Evolutionary conservation across 345 rosid genomes (phyloP).

Genomic region (Salix purpurea): DNA sequence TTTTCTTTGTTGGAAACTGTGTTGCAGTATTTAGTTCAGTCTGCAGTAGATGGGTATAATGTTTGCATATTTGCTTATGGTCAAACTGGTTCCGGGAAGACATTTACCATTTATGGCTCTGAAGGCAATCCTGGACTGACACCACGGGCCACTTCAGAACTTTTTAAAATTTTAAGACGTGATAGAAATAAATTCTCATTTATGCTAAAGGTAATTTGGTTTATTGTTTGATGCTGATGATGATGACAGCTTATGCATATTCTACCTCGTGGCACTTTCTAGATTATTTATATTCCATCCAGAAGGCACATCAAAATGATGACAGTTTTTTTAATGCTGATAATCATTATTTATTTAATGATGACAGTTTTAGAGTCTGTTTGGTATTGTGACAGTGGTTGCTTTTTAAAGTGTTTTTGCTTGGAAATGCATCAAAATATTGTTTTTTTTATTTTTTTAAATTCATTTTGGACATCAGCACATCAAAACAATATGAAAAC

Average conservation of each 20-base stretch:
- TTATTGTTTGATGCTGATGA: neutral
- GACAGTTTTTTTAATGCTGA: no score
- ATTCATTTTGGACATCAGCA: no score
- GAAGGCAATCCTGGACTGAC: conserved; percentile 78
- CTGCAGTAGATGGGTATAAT: conserved; percentile 93
- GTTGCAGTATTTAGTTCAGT: conserved; percentile 82
- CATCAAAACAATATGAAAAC: no score
- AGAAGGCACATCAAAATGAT: neutral
- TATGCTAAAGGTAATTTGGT: conserved; percentile 64
- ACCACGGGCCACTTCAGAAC: conserved; percentile 81
- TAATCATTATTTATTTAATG: no score
- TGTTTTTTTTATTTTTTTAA: no score
- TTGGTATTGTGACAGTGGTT: no score
- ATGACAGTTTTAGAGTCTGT: neutral
- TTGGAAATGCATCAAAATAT: no score
- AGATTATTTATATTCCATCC: neutral
- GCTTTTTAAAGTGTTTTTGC: no score
- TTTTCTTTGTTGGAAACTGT: conserved; percentile 4
- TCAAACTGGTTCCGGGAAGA: conserved; percentile 98
- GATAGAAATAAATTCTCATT: conserved; percentile 77
- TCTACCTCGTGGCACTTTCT: neutral
- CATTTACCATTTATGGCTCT: conserved; percentile 90
- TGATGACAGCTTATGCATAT: neutral
- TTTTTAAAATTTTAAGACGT: conserved; percentile 67
- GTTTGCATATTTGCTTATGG: conserved; percentile 98